Percentiles rank a stretch among this genome's conserved stretches.
Conservation (phyloP, 1,284 basidiomycete genomes). For the Apiotrichum veenhuisii region DNA sequence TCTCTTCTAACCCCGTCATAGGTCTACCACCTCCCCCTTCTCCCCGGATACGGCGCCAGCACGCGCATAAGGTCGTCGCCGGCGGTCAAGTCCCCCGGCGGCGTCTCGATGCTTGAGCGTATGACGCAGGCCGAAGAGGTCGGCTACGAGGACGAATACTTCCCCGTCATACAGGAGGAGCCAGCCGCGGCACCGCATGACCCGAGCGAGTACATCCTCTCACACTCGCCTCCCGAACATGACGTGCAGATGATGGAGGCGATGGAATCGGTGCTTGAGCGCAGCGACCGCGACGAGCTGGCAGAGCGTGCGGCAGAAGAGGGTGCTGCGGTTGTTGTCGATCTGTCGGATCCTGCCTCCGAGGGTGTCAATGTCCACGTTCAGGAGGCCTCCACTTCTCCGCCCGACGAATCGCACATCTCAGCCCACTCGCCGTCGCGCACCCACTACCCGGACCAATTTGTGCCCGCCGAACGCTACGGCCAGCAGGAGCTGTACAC, state of each 20-base stretch:
- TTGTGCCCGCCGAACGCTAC: not conserved
- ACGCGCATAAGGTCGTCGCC: slow-evolving; percentile 80
- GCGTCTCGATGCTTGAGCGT: slow-evolving; percentile 60
- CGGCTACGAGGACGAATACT: slow-evolving; percentile 82
- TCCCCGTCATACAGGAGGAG: slow-evolving; percentile 50
- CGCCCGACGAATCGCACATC: not conserved
- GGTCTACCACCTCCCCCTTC: slow-evolving; percentile 86
- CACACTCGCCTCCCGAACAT: slow-evolving; percentile 33
- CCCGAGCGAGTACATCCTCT: slow-evolving; percentile 47
- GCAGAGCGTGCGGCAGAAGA: not conserved
- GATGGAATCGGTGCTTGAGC: slow-evolving; percentile 3
- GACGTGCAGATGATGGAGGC: slow-evolving; percentile 6
- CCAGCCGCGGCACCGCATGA: slow-evolving; percentile 23
- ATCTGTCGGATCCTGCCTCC: not conserved
- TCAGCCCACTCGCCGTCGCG: too few relatives aligned
- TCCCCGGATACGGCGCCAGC: slow-evolving; percentile 83
- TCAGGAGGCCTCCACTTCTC: not conserved
- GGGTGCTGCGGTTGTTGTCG: not conserved
- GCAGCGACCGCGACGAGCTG: not conserved
- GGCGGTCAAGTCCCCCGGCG: slow-evolving; percentile 58
- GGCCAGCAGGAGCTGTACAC: not conserved
- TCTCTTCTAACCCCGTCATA: slow-evolving; percentile 34
- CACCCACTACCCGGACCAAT: too few relatives aligned
- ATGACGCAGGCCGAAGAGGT: slow-evolving; percentile 85
- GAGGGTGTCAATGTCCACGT: not conserved